Evolutionary conservation across 73 alveolate species (phyloP).

Genomic region (Tetrahymena malaccensis): DNA sequence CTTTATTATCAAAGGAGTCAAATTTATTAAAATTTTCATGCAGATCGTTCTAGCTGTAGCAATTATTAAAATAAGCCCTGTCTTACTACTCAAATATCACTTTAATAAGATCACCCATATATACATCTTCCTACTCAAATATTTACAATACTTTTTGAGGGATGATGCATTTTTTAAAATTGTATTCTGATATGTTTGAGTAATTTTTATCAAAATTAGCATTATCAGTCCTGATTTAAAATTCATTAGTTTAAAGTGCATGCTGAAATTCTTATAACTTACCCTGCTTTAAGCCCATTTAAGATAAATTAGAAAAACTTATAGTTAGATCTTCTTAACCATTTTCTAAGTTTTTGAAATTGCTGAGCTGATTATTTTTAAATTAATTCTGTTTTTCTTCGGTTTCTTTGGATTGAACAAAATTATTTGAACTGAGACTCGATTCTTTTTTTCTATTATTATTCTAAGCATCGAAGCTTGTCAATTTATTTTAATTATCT

Average conservation of each 20-base stretch:
- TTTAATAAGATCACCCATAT: neutral
- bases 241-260: neutral
- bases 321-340: neutral
- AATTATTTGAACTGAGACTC: too few relatives aligned
- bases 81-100: neutral
- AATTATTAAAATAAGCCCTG: neutral
- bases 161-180: neutral
- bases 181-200: neutral
- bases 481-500: too few relatives aligned
- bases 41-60: neutral
- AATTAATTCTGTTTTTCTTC: neutral
- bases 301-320: neutral
- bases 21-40: neutral
- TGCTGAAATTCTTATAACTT: neutral
- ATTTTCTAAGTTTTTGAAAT: neutral
- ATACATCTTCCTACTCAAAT: neutral
- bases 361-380: too few relatives aligned
- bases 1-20: neutral
- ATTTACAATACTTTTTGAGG: neutral
- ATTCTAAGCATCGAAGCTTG: too few relatives aligned
- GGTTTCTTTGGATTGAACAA: too few relatives aligned
- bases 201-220: neutral
- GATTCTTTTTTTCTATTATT: too few relatives aligned
- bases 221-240: neutral
- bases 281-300: neutral